Conservation (phyloP, 129 eudicot genomes). For the Dittrichia graveolens region DNA sequence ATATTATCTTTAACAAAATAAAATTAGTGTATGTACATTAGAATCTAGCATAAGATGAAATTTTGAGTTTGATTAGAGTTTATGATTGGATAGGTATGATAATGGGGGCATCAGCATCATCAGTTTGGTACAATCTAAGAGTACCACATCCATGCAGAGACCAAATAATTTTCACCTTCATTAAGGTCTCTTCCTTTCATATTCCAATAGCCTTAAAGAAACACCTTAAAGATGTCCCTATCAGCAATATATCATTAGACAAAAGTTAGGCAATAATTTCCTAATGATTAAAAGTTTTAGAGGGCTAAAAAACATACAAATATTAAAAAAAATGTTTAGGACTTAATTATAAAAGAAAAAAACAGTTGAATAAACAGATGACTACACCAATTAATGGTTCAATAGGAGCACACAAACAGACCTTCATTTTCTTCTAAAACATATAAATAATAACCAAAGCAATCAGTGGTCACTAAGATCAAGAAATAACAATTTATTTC, state of each 20-base stretch:
- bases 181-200: slow-evolving; percentile 89
- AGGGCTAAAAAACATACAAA: no score
- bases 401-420: not conserved
- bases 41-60: no score
- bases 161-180: slow-evolving; percentile 57
- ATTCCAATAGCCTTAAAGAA: slow-evolving; percentile 71
- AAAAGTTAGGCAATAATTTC: not conserved
- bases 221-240: slow-evolving; percentile 89
- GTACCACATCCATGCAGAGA: slow-evolving; percentile 93
- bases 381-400: not conserved
- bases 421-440: no score
- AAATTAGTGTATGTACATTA: no score
- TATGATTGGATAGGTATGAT: slow-evolving; percentile 62
- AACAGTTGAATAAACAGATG: not conserved
- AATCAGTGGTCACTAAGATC: no score
- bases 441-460: not conserved
- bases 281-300: not conserved
- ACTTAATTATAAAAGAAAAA: not conserved
- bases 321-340: not conserved
- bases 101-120: slow-evolving; percentile 89
- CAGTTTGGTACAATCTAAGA: slow-evolving; percentile 89
- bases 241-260: slow-evolving; percentile 10
- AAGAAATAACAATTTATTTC: no score
- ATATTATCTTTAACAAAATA: no score
- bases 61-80: no score